phyloP scores from a whole-genome alignment of 2,329 filamentous ascomycete species.

The Arthrobotrys pseudoclavata region DNA sequence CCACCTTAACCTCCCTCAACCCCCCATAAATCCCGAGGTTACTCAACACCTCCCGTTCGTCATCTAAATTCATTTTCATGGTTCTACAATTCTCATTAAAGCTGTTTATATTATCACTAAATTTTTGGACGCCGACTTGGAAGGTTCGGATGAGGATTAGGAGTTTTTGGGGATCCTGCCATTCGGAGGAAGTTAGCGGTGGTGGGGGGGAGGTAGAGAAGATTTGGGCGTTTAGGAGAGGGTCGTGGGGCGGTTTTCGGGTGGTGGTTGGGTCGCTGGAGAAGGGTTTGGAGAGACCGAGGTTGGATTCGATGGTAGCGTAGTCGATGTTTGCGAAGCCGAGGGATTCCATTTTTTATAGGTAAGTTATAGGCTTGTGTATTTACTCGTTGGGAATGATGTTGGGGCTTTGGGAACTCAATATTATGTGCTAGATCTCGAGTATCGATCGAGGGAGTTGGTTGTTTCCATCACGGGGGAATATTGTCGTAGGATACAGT shows the following conservation, averaged over 20 bases:
- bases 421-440: not conserved
- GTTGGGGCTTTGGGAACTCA: not conserved
- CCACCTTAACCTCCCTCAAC: not conserved
- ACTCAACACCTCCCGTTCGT: not conserved
- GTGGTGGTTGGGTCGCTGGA: not conserved
- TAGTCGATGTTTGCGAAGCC: slow-evolving; percentile 11
- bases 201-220: not conserved
- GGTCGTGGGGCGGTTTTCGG: not conserved
- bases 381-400: not conserved
- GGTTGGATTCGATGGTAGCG: not conserved
- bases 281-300: not conserved
- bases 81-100: not conserved
- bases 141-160: not conserved
- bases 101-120: not conserved
- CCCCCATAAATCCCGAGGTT: not conserved
- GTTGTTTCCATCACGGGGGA: not conserved
- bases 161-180: not conserved
- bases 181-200: not conserved
- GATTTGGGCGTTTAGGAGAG: not conserved
- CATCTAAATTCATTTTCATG: slow-evolving; percentile 1
- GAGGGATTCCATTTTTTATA: slow-evolving; percentile 1
- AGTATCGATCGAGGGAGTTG: not conserved
- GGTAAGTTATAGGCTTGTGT: not conserved
- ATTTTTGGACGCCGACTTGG: slow-evolving; percentile 9
- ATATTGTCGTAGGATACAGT: not conserved